Evolutionary conservation across 2,329 filamentous ascomycete species (phyloP), one percentile per base, ranked within the genome.

Genomic region (Trichocomaceae sp.): DNA sequence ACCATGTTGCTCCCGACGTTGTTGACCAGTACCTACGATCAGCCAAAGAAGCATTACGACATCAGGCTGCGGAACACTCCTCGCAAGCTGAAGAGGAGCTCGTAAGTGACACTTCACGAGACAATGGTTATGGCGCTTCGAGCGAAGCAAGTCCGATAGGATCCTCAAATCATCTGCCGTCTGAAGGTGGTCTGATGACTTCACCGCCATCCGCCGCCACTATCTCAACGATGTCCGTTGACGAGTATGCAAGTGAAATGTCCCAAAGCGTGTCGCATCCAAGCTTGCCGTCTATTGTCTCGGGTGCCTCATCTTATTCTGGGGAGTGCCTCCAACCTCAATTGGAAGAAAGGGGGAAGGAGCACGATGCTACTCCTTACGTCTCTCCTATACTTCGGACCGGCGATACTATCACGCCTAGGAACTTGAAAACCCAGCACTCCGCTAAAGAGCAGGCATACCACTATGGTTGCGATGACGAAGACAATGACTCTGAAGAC

Each of bases 221-320:
- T 12, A 73, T 76, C 17, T 75, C 74, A 12, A 76, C 74, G 6
- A 74, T 73, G 1, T 73, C 73, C n/a, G 69, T 71, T 33, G 74
- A 73, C 52, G 73, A 75, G 52, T 47, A 20, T 44, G 50, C 69
- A 33, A 76, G 74, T 47, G 74, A 73, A 50, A 75, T 76, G 62
- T 76, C 74, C 26, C 73, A 75, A 50, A 75, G 72, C 60, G 71
- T 72, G 41, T 77, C 75, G 8, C 73, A 76, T 57, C 74, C 73
- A 4, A 76, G 74, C 59, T 75, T 77, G 33, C 73, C 73, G 3
- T 73, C 74, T 10, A 72, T 75, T 15, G 60, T 73, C 15, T 76
- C 74, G 0, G 72, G 72, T 26, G 74, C 72, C 12, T 77, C 75
- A 0, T 77, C 75, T 20, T 66, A 75, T 23, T 76, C 73, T 10